phyloP scores from a whole-genome alignment of 2,329 filamentous ascomycete genomes.

The Penicillium oxalicum region DNA sequence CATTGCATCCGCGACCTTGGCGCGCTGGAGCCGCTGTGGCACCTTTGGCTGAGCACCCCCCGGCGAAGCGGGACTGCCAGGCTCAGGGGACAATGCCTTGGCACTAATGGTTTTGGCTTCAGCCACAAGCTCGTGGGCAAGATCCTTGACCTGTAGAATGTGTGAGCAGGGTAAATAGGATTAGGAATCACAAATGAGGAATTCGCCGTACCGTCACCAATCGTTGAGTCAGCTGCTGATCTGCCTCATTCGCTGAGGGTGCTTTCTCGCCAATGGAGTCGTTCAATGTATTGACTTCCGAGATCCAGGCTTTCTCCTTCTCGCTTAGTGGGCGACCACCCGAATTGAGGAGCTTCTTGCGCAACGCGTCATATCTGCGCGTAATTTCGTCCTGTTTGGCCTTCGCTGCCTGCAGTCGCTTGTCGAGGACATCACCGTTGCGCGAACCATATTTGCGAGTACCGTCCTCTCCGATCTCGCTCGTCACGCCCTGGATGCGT shows the following conservation, averaged over 20 bases:
- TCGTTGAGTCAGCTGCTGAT: slow-evolving; percentile 28
- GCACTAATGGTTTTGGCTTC: slow-evolving; percentile 33
- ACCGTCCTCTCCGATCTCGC: slow-evolving; percentile 35
- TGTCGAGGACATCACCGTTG: slow-evolving; percentile 32
- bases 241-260: slow-evolving; percentile 19
- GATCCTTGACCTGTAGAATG: slow-evolving; percentile 33
- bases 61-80: slow-evolving; percentile 27
- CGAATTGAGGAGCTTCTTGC: slow-evolving; percentile 38
- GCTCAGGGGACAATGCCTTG: slow-evolving; percentile 22
- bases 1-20: slow-evolving; percentile 45
- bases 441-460: slow-evolving; percentile 26
- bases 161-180: slow-evolving; percentile 10
- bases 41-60: slow-evolving; percentile 28
- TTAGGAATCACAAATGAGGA: not conserved
- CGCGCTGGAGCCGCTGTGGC: slow-evolving; percentile 40
- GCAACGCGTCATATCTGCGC: slow-evolving; percentile 40
- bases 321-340: slow-evolving; percentile 42
- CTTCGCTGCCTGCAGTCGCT: slow-evolving; percentile 37
- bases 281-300: slow-evolving; percentile 39
- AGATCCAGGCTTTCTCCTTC: slow-evolving; percentile 42
- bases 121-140: slow-evolving; percentile 33
- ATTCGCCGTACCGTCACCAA: slow-evolving; percentile 35
- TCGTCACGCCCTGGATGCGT: slow-evolving; percentile 39
- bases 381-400: slow-evolving; percentile 37
- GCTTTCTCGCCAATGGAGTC: slow-evolving; percentile 28